phyloP scores from a whole-genome alignment of 768 basidiomycete species.

The Lanmaoa rubissima region DNA sequence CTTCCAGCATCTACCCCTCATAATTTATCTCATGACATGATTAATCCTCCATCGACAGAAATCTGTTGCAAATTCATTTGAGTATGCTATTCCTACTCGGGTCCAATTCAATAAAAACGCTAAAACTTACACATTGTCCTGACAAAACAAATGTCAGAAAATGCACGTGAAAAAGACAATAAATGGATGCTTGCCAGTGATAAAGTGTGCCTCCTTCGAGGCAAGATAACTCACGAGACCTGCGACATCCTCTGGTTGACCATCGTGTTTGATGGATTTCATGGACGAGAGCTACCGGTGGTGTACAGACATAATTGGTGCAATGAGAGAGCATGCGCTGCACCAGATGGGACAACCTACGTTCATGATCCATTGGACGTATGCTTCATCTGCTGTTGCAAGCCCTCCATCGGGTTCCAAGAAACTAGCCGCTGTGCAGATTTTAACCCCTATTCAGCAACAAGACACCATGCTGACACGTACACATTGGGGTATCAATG shows the following conservation, averaged over 20 bases:
- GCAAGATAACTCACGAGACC: constrained; percentile 37
- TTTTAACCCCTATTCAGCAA: neutral
- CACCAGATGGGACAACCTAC: constrained; percentile 1
- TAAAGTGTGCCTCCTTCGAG: constrained; percentile 36
- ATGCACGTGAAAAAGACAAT: neutral
- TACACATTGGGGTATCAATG: constrained; percentile 34
- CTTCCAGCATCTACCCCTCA: neutral
- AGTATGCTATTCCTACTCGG: neutral
- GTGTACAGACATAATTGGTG: neutral
- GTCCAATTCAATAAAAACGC: neutral
- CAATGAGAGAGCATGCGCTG: neutral
- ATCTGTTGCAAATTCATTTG: constrained; percentile 10
- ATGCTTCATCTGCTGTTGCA: neutral
- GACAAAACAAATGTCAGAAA: neutral
- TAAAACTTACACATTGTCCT: constrained; percentile 27
- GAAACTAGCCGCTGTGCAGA: neutral
- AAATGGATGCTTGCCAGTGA: constrained; percentile 30
- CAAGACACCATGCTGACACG: neutral
- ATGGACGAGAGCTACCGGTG: neutral
- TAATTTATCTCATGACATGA: constrained; percentile 5
- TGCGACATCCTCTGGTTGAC: constrained; percentile 36
- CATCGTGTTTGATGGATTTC: constrained; percentile 10
- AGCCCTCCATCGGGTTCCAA: neutral
- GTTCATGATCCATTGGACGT: neutral
- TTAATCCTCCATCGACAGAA: constrained; percentile 17